Conservation (phyloP, 192 early-diverging fungal genomes). For the Geranomyces variabilis region DNA sequence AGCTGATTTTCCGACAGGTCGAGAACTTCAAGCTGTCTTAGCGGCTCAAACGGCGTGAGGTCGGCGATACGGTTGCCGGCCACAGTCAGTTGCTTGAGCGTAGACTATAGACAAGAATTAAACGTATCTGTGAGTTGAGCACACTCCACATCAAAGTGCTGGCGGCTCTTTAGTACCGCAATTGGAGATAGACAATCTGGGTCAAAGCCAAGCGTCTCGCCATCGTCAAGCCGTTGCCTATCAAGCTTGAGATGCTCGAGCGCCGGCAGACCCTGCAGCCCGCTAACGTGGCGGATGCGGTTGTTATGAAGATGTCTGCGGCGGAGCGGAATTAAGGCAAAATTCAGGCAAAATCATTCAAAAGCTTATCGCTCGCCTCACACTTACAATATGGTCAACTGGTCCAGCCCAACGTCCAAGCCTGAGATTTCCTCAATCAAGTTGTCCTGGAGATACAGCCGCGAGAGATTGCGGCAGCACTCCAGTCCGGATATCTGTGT, state of each 20-base stretch:
- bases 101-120: background rate
- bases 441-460: conserved; percentile 59
- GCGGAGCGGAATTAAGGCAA: too few species aligned
- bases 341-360: background rate
- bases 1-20: conserved; percentile 47
- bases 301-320: conserved; percentile 55
- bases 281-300: conserved; percentile 38
- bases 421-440: conserved; percentile 49
- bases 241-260: conserved; percentile 57
- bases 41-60: conserved; percentile 24
- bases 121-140: background rate
- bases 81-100: background rate
- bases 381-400: conserved; percentile 43
- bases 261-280: conserved; percentile 37
- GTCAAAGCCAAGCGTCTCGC: conserved; percentile 40
- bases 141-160: background rate
- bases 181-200: conserved; percentile 36
- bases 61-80: conserved; percentile 34
- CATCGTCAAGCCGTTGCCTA: conserved; percentile 39
- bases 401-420: conserved; percentile 42
- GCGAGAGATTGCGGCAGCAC: conserved; percentile 36
- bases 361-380: background rate
- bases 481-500: conserved; percentile 44
- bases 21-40: conserved; percentile 37
- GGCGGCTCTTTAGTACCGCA: conserved; percentile 37